phyloP scores from a whole-genome alignment of 1,139 yeast species.

The Debaryomyces psychrophilus region DNA sequence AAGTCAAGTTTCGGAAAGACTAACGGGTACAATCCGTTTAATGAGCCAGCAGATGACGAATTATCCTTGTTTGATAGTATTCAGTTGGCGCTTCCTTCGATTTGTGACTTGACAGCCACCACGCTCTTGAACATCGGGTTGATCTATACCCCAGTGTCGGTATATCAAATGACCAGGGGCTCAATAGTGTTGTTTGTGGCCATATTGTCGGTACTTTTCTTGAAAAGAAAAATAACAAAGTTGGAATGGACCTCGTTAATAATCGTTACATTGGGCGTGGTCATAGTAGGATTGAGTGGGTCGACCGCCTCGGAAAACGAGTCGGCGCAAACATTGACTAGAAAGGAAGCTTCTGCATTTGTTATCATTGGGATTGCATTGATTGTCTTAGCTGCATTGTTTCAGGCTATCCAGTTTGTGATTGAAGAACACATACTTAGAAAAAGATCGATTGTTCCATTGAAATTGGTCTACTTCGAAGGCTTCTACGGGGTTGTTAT shows the following conservation, averaged over 20 bases:
- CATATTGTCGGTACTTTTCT: constrained; percentile 64
- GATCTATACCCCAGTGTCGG: constrained; percentile 75
- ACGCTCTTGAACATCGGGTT: constrained; percentile 79
- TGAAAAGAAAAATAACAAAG: constrained; percentile 56
- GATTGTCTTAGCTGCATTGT: constrained; percentile 62
- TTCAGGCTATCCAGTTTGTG: constrained; percentile 78
- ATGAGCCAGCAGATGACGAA: constrained; percentile 15
- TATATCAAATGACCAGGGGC: constrained; percentile 86
- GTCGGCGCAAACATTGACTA: constrained; percentile 21
- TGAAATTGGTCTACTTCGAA: constrained; percentile 73
- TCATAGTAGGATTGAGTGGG: constrained; percentile 75
- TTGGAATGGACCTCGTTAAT: constrained; percentile 71
- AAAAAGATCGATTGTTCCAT: constrained; percentile 58
- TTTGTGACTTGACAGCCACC: constrained; percentile 74
- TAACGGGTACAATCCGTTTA: constrained; percentile 23
- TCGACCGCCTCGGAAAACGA: constrained; percentile 26
- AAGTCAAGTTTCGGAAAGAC: constrained; percentile 20
- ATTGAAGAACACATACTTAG: constrained; percentile 71
- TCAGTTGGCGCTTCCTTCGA: constrained; percentile 60
- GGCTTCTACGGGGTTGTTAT: constrained; percentile 66
- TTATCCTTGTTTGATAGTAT: constrained; percentile 27
- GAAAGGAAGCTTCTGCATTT: constrained; percentile 12
- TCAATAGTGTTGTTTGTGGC: constrained; percentile 79
- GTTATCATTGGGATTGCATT: constrained; percentile 59
- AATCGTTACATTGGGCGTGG: constrained; percentile 67